These are phyloP conservation scores for Colletotrichum godetiae DNA, from an alignment of 2,329 filamentous ascomycete genomes.

Conservation along the genomic window DNA sequence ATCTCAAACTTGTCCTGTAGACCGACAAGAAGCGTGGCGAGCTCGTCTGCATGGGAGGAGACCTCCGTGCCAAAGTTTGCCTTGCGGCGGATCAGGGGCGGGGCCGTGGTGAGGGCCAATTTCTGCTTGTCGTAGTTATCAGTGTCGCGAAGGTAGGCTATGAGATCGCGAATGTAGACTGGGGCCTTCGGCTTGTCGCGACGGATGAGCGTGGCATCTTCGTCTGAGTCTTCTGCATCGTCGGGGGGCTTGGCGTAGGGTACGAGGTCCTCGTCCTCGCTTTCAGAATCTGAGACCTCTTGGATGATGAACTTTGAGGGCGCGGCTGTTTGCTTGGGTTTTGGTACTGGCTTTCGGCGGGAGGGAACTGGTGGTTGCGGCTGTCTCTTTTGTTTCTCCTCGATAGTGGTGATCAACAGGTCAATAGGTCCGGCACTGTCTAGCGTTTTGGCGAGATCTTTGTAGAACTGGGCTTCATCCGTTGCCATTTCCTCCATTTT, in stretches of 20 bases:
- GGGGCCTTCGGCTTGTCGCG: constrained; percentile 86
- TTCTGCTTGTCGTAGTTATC: constrained; percentile 89
- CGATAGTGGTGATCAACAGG: constrained; percentile 52
- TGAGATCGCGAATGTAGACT: constrained; percentile 90
- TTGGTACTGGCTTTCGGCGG: constrained; percentile 39
- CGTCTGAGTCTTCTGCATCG: constrained; percentile 90
- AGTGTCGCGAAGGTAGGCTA: constrained; percentile 80
- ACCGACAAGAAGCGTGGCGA: constrained; percentile 81
- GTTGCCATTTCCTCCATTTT: constrained; percentile 82
- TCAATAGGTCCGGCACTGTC: constrained; percentile 73
- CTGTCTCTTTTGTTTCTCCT: constrained; percentile 34
- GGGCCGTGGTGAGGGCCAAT: constrained; percentile 81
- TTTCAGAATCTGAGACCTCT: constrained; percentile 71
- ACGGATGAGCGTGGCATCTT: constrained; percentile 88
- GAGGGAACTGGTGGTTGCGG: constrained; percentile 19
- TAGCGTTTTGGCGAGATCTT: constrained; percentile 69
- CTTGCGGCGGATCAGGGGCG: constrained; percentile 87
- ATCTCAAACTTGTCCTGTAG: constrained; percentile 89
- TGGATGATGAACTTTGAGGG: constrained; percentile 67
- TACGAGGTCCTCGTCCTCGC: constrained; percentile 75
- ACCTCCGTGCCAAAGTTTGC: constrained; percentile 90
- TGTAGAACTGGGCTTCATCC: constrained; percentile 81
- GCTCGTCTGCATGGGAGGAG: constrained; percentile 82
- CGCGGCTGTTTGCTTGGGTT: constrained; percentile 43
- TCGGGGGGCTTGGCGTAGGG: constrained; percentile 89